Evolutionary conservation across 768 basidiomycete species (phyloP), one percentile per base, ranked within the genome.

Genomic region (Pisolithus orientalis): DNA sequence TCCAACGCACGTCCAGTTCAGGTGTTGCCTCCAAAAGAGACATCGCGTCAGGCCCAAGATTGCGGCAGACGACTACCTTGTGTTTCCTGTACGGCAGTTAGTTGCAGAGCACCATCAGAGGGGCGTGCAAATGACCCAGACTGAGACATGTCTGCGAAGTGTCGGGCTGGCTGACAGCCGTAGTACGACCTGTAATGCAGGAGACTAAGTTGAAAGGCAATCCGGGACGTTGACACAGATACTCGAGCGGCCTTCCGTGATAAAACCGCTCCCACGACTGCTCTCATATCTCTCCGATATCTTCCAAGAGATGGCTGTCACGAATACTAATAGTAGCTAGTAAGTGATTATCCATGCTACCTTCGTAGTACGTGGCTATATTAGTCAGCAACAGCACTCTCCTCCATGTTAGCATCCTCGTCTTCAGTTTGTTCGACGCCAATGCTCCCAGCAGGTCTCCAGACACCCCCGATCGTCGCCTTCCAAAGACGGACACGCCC

Each of bases 401-500:
- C 75, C 27, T 75, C 75, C 75, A 76, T 77, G n/a, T 67, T 69
- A 6, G 70, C 67, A 49, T 77, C 76, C 32, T 63, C 70, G 44
- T 80, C 79, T 52, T 80, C 80, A 8, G 80, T 75, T 54, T 90
- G 87, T 61, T 91, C 89, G 45, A 92, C 85, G 44, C 85, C 85
- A 49, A 93, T 81, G 52, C 84, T 85, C 5, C 90, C 90, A 14
- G 88, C 87, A 5, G 86, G 77, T 57, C 87, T 74, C 90, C 92
- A 91, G 13, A 94, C 88, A 59, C 75, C 91, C 53, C 86, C 90
- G 52, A 85, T 75, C 4, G 88, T 84, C 2, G 85, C 84, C 67
- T 92, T 93, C 90, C 90, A 94, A 34, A 94, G 67, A 6, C 90
- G 78, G 27, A 94, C 78, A 8, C 89, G 76, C 5, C 91, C 84